Percentiles rank a stretch among this genome's conserved stretches.
Evolutionary conservation across 805 yeast genomes (phyloP).

Genomic region (Scheffersomyces coipomensis): DNA sequence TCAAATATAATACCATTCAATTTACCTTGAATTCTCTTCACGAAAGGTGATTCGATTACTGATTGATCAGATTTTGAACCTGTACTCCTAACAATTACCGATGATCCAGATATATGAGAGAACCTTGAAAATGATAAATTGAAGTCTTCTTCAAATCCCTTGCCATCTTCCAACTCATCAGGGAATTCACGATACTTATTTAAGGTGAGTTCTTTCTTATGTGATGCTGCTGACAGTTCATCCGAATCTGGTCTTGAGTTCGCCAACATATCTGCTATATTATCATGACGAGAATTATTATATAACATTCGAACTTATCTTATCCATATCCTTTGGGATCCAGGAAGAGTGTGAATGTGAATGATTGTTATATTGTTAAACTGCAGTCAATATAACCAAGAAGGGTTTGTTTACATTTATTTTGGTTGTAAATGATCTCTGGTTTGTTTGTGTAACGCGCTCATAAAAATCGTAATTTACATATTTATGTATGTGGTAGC

Average conservation of each 20-base stretch:
- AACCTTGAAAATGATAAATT: slow-evolving; percentile 38
- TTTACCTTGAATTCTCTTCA: slow-evolving; percentile 22
- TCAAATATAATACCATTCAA: slow-evolving; percentile 12
- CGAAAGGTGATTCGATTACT: slow-evolving; percentile 25
- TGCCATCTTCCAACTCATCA: background rate
- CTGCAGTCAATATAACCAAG: no score
- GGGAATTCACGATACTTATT: background rate
- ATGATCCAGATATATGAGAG: slow-evolving; percentile 27
- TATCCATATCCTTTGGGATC: no score
- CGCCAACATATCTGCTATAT: background rate
- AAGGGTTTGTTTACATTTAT: no score
- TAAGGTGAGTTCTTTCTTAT: background rate
- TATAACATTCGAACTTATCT: background rate
- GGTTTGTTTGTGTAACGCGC: background rate
- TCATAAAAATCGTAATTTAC: background rate
- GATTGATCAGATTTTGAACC: slow-evolving; percentile 4
- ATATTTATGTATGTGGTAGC: background rate
- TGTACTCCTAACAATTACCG: slow-evolving; percentile 10
- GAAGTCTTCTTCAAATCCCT: slow-evolving; percentile 18
- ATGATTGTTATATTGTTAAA: no score
- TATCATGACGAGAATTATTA: background rate
- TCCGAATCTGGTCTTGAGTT: background rate
- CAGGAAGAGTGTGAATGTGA: no score
- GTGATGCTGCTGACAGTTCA: no score
- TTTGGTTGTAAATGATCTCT: no score